A percentile compares a stretch with the other conserved stretches of the same genome.
Conservation (phyloP, 768 basidiomycete species). For the Boletus tylopilopsis region DNA sequence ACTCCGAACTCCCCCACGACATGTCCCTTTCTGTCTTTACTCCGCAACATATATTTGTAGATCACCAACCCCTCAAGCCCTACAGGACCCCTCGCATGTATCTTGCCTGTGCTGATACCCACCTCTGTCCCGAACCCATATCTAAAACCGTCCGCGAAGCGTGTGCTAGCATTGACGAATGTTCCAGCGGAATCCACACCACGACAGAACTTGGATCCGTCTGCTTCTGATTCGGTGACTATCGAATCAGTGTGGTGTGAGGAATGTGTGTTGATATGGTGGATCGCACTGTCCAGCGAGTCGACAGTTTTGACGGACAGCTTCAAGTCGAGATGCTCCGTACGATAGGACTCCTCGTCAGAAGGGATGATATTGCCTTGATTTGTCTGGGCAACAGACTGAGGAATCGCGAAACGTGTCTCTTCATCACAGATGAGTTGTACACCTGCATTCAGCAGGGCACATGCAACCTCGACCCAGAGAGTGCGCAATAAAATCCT, state of each 20-base stretch:
- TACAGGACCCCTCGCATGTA: slow-evolving; percentile 95
- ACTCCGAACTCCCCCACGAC: slow-evolving; percentile 82
- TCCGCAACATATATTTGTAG: slow-evolving; percentile 93
- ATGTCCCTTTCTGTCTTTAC: slow-evolving; percentile 71
- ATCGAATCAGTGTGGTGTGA: slow-evolving; percentile 96
- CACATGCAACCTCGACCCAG: slow-evolving; percentile 78
- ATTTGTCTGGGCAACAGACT: slow-evolving; percentile 33
- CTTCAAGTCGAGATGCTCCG: slow-evolving; percentile 84
- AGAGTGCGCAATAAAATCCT: slow-evolving; percentile 61
- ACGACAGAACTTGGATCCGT: slow-evolving; percentile 71
- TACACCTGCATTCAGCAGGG: slow-evolving; percentile 67
- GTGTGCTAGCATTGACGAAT: slow-evolving; percentile 91
- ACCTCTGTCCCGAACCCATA: slow-evolving; percentile 99
- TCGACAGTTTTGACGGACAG: slow-evolving; percentile 77
- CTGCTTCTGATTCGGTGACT: slow-evolving; percentile 71
- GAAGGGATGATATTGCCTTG: slow-evolving; percentile 51
- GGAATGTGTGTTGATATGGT: slow-evolving; percentile 88
- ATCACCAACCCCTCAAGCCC: slow-evolving; percentile 91
- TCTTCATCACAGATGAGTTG: slow-evolving; percentile 74
- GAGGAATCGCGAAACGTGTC: slow-evolving; percentile 55
- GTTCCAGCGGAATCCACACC: slow-evolving; percentile 92
- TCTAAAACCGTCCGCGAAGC: slow-evolving; percentile 95
- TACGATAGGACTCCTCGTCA: slow-evolving; percentile 64
- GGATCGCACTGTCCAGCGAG: slow-evolving; percentile 70
- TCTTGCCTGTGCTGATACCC: slow-evolving; percentile 93